Conservation (phyloP, 2,329 filamentous ascomycete genomes). For the Dothiorella sarmentorum region DNA sequence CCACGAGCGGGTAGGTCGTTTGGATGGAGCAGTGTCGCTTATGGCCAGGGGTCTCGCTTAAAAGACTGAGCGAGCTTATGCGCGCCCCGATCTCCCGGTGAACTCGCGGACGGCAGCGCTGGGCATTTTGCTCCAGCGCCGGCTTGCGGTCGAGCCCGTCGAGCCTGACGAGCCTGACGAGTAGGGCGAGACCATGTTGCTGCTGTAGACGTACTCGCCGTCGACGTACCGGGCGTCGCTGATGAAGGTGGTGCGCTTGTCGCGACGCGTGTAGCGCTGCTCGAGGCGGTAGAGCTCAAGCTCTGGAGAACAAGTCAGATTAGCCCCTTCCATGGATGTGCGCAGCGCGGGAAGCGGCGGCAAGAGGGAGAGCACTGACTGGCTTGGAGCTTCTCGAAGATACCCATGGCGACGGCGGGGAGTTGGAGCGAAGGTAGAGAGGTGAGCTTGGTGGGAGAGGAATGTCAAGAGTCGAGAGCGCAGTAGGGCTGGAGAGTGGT, state of each 20-base stretch:
- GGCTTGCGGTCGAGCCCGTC: constrained; percentile 26
- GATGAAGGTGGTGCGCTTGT: constrained; percentile 84
- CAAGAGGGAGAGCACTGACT: constrained; percentile 30
- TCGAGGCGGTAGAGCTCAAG: constrained; percentile 93
- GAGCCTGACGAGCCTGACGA: constrained; percentile 18
- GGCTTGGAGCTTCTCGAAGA: constrained; percentile 40
- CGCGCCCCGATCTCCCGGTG: constrained; percentile 6
- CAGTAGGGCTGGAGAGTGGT: background rate
- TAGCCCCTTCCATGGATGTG: too few relatives aligned
- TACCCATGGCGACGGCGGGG: constrained; percentile 31
- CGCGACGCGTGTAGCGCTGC: constrained; percentile 88
- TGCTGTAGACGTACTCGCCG: constrained; percentile 82
- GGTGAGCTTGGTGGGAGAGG: background rate
- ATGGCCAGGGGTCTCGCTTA: constrained; percentile 4
- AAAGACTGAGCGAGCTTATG: background rate
- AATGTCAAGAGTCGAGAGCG: background rate
- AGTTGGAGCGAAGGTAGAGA: background rate
- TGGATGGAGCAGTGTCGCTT: too few relatives aligned
- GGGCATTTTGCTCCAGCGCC: constrained; percentile 36
- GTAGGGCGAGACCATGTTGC: constrained; percentile 29
- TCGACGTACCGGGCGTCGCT: constrained; percentile 90
- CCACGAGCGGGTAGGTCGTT: background rate
- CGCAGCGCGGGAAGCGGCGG: background rate
- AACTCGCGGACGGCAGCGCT: constrained; percentile 33
- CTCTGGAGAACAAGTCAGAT: constrained; percentile 51